phyloP scores from a whole-genome alignment of 2,329 filamentous ascomycete genomes.

The Talaromyces sp. region DNA sequence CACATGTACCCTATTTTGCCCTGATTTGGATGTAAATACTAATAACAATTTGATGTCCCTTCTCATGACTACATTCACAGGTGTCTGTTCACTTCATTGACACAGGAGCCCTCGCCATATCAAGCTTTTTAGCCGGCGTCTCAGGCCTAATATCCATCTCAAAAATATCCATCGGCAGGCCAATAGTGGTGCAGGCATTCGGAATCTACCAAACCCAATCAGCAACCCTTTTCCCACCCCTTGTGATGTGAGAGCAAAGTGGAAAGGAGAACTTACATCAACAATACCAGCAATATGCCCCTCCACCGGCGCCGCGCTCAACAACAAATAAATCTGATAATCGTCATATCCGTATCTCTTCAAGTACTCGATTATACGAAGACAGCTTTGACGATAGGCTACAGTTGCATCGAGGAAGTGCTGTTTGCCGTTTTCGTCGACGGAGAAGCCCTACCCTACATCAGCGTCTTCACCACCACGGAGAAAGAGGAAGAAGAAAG shows the following conservation, averaged over 20 bases:
- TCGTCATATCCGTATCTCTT: constrained; percentile 67
- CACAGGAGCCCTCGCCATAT: constrained; percentile 28
- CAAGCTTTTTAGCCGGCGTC: constrained; percentile 56
- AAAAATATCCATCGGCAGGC: constrained; percentile 89
- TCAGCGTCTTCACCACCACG: background rate
- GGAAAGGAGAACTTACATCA: constrained; percentile 46
- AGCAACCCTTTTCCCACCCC: background rate
- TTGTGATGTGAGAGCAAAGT: background rate
- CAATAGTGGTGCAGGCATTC: constrained; percentile 86
- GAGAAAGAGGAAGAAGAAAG: background rate
- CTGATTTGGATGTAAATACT: background rate
- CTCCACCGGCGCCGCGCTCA: constrained; percentile 83
- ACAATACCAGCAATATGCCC: constrained; percentile 88
- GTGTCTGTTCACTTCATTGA: background rate
- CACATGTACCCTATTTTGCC: background rate
- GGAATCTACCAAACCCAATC: constrained; percentile 55
- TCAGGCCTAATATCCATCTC: constrained; percentile 84
- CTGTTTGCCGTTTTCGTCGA: constrained; percentile 85
- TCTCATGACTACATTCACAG: background rate
- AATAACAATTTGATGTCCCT: background rate
- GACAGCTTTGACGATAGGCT: constrained; percentile 77
- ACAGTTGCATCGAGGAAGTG: constrained; percentile 84
- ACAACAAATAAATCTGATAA: constrained; percentile 80
- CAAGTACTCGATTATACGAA: constrained; percentile 77
- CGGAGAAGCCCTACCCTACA: constrained; percentile 67